These are phyloP conservation scores for Carex sylvatica DNA, from an alignment of 202 grass and related monocot species.

Conservation along the genomic window DNA sequence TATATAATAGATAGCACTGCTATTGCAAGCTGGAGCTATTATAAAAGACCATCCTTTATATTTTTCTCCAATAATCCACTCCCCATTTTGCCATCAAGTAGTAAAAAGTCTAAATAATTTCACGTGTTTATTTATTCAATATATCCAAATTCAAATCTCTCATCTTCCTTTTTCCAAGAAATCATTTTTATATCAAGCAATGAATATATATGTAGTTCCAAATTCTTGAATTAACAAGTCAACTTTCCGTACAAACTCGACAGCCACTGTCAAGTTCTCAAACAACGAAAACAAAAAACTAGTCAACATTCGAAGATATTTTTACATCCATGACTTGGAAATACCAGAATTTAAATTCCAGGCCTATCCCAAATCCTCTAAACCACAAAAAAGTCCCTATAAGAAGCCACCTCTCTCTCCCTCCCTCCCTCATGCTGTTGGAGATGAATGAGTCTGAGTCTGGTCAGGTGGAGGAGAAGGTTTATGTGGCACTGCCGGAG, in stretches of 20 bases:
- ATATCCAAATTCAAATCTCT: background rate
- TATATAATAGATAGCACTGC: too few relatives aligned
- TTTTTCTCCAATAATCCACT: too few relatives aligned
- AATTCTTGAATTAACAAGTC: background rate
- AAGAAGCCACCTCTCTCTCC: background rate
- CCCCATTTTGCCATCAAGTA: too few relatives aligned
- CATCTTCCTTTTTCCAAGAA: background rate
- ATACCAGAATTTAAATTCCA: background rate
- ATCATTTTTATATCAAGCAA: background rate
- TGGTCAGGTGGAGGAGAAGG: conserved; percentile 14
- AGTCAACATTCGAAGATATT: background rate
- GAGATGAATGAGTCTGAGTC: conserved; percentile 9
- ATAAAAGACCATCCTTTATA: too few relatives aligned
- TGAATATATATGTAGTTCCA: background rate
- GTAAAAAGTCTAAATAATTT: too few relatives aligned
- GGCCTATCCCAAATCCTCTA: background rate
- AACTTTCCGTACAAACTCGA: too few relatives aligned
- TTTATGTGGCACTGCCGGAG: conserved; percentile 63
- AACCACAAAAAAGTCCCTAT: background rate
- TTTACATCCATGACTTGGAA: background rate
- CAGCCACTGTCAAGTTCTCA: too few relatives aligned
- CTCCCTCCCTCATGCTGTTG: background rate
- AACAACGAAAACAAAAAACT: too few relatives aligned
- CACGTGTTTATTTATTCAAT: background rate
- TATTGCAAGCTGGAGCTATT: too few relatives aligned